Evolutionary conservation across 345 rosid species (phyloP).

Genomic region (Syzygium aqueum): DNA sequence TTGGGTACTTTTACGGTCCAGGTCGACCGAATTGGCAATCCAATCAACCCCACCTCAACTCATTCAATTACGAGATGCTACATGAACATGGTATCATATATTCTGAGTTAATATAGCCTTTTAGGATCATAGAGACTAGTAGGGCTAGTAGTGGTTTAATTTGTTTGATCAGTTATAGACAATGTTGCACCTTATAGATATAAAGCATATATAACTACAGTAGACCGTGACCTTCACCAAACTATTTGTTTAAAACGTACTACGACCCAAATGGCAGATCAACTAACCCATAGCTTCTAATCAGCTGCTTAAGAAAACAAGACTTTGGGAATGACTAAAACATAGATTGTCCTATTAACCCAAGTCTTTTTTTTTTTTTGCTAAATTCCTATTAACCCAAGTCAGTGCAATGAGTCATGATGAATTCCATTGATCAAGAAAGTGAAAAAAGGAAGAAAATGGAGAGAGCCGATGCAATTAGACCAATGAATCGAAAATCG

Average conservation of each 20-base stretch:
- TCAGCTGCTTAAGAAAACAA: background rate
- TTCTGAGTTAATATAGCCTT: background rate
- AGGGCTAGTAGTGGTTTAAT: background rate
- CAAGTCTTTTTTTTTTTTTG: no score
- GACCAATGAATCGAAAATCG: background rate
- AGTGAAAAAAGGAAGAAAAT: background rate
- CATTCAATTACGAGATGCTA: background rate
- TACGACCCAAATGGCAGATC: background rate
- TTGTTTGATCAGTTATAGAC: background rate
- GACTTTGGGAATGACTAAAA: background rate
- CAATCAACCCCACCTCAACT: background rate
- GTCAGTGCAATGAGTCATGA: background rate
- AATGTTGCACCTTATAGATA: background rate
- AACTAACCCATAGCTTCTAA: background rate
- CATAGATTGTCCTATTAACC: background rate
- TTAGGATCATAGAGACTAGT: background rate
- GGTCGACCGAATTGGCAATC: background rate
- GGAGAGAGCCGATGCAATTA: background rate
- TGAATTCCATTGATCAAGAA: background rate
- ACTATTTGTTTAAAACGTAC: background rate
- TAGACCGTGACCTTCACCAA: background rate
- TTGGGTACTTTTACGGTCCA: background rate
- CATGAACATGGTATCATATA: background rate
- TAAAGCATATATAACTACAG: background rate
- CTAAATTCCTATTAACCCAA: background rate